A percentile compares a stretch with the other conserved stretches of the same genome.
These are phyloP conservation scores for Coccomyxa sp. DNA, from an alignment of 139 green algal genomes.

Conservation along the genomic window DNA sequence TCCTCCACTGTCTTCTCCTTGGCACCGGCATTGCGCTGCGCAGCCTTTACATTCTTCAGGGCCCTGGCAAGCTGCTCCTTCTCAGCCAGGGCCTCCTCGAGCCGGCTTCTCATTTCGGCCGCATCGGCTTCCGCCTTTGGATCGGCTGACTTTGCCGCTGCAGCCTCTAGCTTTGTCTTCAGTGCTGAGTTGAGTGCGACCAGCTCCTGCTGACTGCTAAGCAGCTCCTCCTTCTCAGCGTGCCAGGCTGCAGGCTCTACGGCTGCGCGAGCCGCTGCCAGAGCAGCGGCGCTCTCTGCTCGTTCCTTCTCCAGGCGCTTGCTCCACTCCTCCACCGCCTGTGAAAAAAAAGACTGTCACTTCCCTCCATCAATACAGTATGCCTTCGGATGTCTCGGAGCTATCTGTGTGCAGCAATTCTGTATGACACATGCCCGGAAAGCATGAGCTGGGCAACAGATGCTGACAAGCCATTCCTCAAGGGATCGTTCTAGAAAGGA, in stretches of 20 bases:
- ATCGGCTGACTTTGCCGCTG: not conserved
- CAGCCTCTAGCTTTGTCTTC: not conserved
- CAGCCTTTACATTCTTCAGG: not conserved
- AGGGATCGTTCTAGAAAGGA: not conserved
- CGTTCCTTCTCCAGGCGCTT: too few species aligned
- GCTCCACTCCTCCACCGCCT: too few species aligned
- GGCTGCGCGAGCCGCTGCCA: not conserved
- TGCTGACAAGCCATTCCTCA: not conserved
- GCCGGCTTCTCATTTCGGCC: not conserved
- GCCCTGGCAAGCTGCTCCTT: not conserved
- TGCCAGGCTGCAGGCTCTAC: not conserved
- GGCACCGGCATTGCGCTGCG: not conserved
- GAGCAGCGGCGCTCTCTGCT: not conserved
- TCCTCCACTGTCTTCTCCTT: not conserved
- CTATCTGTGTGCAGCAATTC: not conserved
- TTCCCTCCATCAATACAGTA: too few species aligned
- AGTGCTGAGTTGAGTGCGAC: not conserved
- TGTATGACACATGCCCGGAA: not conserved
- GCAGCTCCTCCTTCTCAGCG: not conserved
- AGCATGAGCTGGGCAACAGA: not conserved
- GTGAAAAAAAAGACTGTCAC: too few species aligned
- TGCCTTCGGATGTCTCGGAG: not conserved
- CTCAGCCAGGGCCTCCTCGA: not conserved
- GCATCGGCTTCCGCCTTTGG: not conserved
- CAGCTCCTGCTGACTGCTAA: not conserved